phyloP scores from a whole-genome alignment of 73 alveolate genomes.

The Symbiodinium natans region DNA sequence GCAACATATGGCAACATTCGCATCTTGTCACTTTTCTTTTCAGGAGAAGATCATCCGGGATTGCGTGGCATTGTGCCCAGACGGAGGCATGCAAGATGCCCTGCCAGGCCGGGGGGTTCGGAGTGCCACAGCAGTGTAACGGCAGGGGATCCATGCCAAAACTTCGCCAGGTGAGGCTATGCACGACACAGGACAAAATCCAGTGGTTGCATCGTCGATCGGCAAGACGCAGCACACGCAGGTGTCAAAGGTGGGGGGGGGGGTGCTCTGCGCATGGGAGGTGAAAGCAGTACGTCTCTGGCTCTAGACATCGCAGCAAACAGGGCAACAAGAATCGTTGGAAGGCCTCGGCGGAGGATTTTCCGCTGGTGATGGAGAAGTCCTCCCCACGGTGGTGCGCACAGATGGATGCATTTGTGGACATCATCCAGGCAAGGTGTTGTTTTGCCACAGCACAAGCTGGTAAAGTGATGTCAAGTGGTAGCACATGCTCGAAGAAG shows the following conservation, averaged over 20 bases:
- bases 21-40: no score
- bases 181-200: slow-evolving; percentile 89
- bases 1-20: no score
- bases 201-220: slow-evolving; percentile 73
- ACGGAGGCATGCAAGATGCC: slow-evolving; percentile 17
- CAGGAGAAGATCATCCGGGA: slow-evolving; percentile 79
- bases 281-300: neutral
- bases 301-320: neutral
- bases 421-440: slow-evolving; percentile 51
- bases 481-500: neutral
- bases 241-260: slow-evolving; percentile 30
- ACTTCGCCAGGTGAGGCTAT: slow-evolving; percentile 44
- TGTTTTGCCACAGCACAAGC: neutral
- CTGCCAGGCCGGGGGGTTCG: slow-evolving; percentile 42
- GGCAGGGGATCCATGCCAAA: neutral
- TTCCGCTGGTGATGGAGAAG: slow-evolving; percentile 76
- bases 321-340: neutral
- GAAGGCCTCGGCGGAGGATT: slow-evolving; percentile 81
- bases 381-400: slow-evolving; percentile 62
- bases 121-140: neutral
- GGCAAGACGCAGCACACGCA: slow-evolving; percentile 90
- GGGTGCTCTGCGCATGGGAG: neutral
- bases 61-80: slow-evolving; percentile 59
- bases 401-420: slow-evolving; percentile 17
- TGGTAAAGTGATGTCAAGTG: neutral